Base-by-base conservation (phyloP, 352 stramenopile genomes). In the Globisporangium mamillatum region DNA sequence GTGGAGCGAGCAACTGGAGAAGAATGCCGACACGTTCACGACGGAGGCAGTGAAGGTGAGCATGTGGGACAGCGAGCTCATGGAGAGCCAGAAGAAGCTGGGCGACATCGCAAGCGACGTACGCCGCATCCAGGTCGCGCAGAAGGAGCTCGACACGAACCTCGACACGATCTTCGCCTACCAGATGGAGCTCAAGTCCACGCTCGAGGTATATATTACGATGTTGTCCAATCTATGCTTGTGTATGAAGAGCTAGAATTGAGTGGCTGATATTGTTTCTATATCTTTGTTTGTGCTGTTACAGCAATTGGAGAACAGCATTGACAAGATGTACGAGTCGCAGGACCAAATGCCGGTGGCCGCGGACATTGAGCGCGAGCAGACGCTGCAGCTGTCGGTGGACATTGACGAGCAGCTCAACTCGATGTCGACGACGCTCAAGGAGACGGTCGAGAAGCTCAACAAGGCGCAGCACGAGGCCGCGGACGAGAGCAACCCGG, bases 291-390 rank as follows among this genome's bases (percentile, higher is more conserved):
- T 1, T 52, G 4, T 1, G 32, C 36, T 27, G 25, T 34, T 27
- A 16, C 57, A 95, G 88, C 83, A 94, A 92, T 67, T 95, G 60
- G 88, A 95, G 69, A 90, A 92, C 67, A 93, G 86, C 60, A 86
- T 95, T 14, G 88, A 95, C 83, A 95, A 95, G 63, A 93, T 95
- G 85, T 95, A 93, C 68, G 88, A 95, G 67, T 73, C 81, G 34
- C 86, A 95, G 68, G 81, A 92, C 36, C 88, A 94, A 61, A 93
- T 94, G 80, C 88, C 88, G 16, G 78, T 94, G 2, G 83, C 88
- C 8, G 88, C 88, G 0, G 88, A 95, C 62, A 93, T 94, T 68
- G 86, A 95, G 68, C 86, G 88, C 63, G 88, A 95, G 71, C 84
- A 94, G 68, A 93, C 86, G 55, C 73, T 95, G 56, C 88, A 95